These are phyloP conservation scores for Isoetes engelmannii DNA, from an alignment of 83 land plant species.

Conservation along the genomic window DNA sequence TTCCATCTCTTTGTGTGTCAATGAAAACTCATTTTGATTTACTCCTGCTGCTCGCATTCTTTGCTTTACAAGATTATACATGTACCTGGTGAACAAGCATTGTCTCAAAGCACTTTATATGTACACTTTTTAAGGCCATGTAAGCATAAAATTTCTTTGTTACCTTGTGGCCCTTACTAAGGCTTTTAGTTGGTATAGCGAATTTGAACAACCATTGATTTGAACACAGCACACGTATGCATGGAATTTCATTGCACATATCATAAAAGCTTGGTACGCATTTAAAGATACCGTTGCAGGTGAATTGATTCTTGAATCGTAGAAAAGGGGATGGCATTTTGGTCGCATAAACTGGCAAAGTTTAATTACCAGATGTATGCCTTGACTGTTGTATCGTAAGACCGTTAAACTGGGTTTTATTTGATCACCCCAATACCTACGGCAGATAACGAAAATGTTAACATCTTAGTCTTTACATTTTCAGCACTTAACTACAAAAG, in stretches of 20 bases:
- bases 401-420: constrained; percentile 68
- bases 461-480: too few species aligned
- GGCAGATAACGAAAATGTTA: background rate
- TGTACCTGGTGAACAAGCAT: constrained; percentile 33
- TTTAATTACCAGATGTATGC: constrained; percentile 40
- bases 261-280: constrained; percentile 73
- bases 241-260: constrained; percentile 96
- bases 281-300: constrained; percentile 67
- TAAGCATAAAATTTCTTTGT: background rate
- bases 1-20: constrained; percentile 44
- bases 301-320: constrained; percentile 76
- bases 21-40: constrained; percentile 12
- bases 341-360: constrained; percentile 71
- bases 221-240: constrained; percentile 49
- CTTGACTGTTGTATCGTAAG: constrained; percentile 38
- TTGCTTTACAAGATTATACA: constrained; percentile 52
- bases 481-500: too few species aligned
- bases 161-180: constrained; percentile 55
- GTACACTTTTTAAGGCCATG: background rate
- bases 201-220: constrained; percentile 18
- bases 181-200: constrained; percentile 30
- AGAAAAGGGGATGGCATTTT: constrained; percentile 89
- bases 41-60: constrained; percentile 29
- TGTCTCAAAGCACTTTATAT: background rate
- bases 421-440: constrained; percentile 62